Evolutionary conservation across 1,284 basidiomycete genomes (phyloP), one percentile per base, ranked within the genome.

Genomic region (Ganoderma meredithae): DNA sequence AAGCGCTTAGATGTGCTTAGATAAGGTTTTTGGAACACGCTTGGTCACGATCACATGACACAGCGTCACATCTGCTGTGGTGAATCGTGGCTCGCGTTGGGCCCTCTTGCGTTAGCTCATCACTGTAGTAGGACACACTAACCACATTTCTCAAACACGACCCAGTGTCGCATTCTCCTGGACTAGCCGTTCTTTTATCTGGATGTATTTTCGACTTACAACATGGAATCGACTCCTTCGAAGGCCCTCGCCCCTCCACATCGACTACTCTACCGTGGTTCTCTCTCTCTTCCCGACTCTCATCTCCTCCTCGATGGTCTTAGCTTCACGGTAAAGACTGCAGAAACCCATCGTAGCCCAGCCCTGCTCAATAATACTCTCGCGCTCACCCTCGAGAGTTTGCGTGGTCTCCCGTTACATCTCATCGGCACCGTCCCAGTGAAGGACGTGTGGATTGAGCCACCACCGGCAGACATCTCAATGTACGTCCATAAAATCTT

Each of bases 211-310:
- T 27, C 15, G 2, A 1, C 13, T 9, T 31, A 17, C 10, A 27
- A 59, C 9, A 40, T 60, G 58, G 39, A 41, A 4, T 40, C 58
- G 47, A 67, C 65, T 1, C 66, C 65, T 13, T 67, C 66, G 10
- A 70, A 67, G 40, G 22, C n/a, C 7, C 31, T 52, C 4, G 63
- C 62, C 1, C 55, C 62, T 2, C 63, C 68, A 10, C 79, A 80
- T 52, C 89, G 92, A 59, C 83, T 93, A 0, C 84, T 94, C 22
- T 94, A 93, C 74, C 88, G 91, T 53, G 92, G 92, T 6, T 86
- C 91, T 0, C 83, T 94, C n/a, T 88, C 90, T 2, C 77, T 94
- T 0, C 88, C 91, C 3, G 91, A 92, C 73, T 93, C 92, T 0
- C 81, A 90, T 62, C 79, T 94, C 22, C 79, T 86, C 2, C 86